Conservation (phyloP, 441 rosid genomes). For the Aquilaria agallochum region DNA sequence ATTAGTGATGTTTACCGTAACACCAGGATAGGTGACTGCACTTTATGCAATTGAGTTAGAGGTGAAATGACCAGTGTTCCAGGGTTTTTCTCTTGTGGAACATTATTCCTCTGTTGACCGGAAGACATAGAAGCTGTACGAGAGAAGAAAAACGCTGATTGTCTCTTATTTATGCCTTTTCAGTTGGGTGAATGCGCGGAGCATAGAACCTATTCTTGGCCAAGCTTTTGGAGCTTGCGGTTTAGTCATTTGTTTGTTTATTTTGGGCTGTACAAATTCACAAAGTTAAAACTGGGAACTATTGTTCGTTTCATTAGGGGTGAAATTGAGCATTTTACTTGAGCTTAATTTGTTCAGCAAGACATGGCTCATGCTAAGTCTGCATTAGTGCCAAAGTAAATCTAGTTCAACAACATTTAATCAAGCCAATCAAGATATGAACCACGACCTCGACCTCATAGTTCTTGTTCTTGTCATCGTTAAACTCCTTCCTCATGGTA, state of each 20-base stretch:
- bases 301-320: too few relatives aligned
- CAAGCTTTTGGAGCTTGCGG: too few relatives aligned
- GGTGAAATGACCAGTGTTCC: constrained; percentile 11
- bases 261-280: too few relatives aligned
- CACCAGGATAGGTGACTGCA: constrained; percentile 20
- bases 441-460: background rate
- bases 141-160: background rate
- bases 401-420: constrained; percentile 6
- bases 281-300: too few relatives aligned
- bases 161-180: too few relatives aligned
- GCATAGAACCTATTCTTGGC: too few relatives aligned
- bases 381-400: too few relatives aligned
- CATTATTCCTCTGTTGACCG: constrained; percentile 7
- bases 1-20: constrained; percentile 27
- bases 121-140: background rate
- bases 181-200: too few relatives aligned
- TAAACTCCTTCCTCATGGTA: background rate
- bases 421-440: constrained; percentile 14
- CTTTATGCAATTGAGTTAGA: constrained; percentile 19
- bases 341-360: too few relatives aligned
- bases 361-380: too few relatives aligned
- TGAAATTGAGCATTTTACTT: too few relatives aligned
- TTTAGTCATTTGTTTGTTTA: too few relatives aligned
- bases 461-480: background rate
- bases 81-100: constrained; percentile 9